phyloP scores from a whole-genome alignment of 306 rosid genomes.

The Fagus crenata region DNA sequence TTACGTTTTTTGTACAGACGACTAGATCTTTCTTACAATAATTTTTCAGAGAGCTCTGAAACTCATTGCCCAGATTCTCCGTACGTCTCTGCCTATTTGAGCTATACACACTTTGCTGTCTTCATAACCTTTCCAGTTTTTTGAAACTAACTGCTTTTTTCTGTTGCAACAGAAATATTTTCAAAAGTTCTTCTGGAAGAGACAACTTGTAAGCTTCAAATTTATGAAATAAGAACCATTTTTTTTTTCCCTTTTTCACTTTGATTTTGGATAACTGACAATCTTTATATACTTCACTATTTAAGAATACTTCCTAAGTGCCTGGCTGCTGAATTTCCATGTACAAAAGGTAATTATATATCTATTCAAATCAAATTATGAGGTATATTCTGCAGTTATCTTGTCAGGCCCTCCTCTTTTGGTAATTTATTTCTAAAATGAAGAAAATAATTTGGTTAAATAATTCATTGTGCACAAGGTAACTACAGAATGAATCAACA shows the following conservation, averaged over 20 bases:
- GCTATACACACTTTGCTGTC: neutral
- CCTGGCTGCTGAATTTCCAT: neutral
- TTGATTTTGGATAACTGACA: neutral
- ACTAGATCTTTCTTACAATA: conserved; percentile 26
- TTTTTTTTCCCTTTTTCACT: neutral
- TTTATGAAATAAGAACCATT: neutral
- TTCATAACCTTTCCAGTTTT: neutral
- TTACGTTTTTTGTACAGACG: neutral
- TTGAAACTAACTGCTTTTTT: neutral
- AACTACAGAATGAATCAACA: no score
- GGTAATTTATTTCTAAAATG: no score
- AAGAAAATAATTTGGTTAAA: no score
- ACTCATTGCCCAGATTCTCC: neutral
- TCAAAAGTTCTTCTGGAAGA: conserved; percentile 13
- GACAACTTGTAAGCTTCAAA: conserved; percentile 22
- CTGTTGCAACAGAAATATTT: conserved; percentile 25
- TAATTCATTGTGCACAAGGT: no score
- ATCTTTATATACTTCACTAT: neutral
- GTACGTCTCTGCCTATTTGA: neutral
- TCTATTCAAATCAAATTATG: neutral
- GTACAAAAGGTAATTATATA: conserved; percentile 23
- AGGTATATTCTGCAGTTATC: neutral
- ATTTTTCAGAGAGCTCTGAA: conserved; percentile 1
- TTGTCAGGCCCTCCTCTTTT: neutral
- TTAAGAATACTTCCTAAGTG: conserved; percentile 9